These are phyloP conservation scores for Vitis hybrid DNA, from an alignment of 177 flowering plant genomes.

Conservation along the genomic window DNA sequence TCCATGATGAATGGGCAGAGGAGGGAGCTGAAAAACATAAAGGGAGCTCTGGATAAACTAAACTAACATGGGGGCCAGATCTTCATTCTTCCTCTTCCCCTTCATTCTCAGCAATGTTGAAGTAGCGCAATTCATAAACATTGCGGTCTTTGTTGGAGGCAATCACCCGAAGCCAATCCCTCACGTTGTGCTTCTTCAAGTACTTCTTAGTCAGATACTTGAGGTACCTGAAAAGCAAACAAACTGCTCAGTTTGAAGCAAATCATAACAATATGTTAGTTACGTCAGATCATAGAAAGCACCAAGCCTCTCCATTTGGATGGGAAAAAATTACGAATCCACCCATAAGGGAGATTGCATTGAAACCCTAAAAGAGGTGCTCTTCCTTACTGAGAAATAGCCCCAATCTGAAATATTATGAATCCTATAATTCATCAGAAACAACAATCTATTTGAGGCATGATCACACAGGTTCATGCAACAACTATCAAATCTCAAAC, in stretches of 20 bases:
- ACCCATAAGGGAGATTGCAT: no score
- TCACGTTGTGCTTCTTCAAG: constrained; percentile 48
- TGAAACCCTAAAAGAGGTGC: no score
- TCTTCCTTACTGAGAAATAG: background rate
- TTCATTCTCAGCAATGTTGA: constrained; percentile 47
- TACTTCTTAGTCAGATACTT: constrained; percentile 53
- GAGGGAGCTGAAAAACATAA: background rate
- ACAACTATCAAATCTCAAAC: background rate
- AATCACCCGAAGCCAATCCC: constrained; percentile 51
- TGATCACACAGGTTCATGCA: background rate
- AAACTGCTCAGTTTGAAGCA: background rate
- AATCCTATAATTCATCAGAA: no score
- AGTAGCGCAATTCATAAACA: constrained; percentile 50
- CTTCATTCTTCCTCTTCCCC: constrained; percentile 37
- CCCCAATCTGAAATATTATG: background rate
- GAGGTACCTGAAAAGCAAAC: constrained; percentile 30
- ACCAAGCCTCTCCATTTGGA: no score
- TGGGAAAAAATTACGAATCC: no score
- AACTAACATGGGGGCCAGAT: background rate
- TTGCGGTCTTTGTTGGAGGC: constrained; percentile 49
- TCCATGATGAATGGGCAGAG: background rate
- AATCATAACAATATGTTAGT: background rate
- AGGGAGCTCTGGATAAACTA: background rate
- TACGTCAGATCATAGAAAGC: no score
- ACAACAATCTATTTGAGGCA: no score